phyloP scores from a whole-genome alignment of 2,329 filamentous ascomycete genomes.

The Trichocomaceae sp. region DNA sequence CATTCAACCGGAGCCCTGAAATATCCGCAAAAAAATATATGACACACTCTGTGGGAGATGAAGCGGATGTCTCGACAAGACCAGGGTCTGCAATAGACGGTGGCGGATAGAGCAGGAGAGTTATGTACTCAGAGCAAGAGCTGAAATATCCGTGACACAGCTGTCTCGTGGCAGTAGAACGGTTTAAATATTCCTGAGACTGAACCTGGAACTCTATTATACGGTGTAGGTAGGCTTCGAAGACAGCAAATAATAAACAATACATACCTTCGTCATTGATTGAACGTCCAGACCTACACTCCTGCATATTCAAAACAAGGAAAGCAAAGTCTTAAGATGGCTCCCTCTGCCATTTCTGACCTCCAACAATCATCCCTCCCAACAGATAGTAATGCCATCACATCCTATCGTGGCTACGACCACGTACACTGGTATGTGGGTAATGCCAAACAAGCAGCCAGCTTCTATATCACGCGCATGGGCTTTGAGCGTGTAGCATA shows the following conservation, averaged over 20 bases:
- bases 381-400: constrained; percentile 20
- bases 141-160: constrained; percentile 2
- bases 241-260: background rate
- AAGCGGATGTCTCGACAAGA: background rate
- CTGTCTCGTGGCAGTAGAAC: background rate
- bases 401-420: constrained; percentile 70
- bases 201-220: background rate
- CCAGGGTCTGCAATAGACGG: constrained; percentile 5
- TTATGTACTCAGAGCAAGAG: background rate
- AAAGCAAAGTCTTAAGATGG: constrained; percentile 1
- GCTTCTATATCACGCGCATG: constrained; percentile 81
- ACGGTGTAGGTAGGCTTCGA: background rate
- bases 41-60: background rate
- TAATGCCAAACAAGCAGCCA: constrained; percentile 90
- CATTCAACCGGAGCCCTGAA: background rate
- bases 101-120: constrained; percentile 5
- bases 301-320: background rate
- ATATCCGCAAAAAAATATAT: constrained; percentile 3
- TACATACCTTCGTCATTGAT: too few species aligned
- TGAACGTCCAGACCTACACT: background rate
- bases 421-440: constrained; percentile 95
- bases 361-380: constrained; percentile 9
- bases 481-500: constrained; percentile 80
- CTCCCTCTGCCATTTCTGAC: constrained; percentile 14
- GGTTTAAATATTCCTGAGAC: background rate